These are phyloP conservation scores for Solanum tacnaense DNA, from an alignment of 257 asterid genomes.

Conservation along the genomic window DNA sequence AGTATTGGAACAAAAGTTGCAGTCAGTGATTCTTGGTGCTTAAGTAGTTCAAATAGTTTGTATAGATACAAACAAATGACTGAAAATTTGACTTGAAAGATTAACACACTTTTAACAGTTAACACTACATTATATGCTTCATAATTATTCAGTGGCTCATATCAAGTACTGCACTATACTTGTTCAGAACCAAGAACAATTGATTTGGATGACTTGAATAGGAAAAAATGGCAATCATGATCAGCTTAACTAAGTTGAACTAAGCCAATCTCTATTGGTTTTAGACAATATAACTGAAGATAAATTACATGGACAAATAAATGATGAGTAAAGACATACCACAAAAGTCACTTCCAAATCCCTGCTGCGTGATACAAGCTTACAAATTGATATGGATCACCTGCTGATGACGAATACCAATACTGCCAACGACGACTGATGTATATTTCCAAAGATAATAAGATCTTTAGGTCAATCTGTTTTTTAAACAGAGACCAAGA, in stretches of 20 bases:
- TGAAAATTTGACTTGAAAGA: background rate
- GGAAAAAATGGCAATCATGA: background rate
- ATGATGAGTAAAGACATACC: constrained; percentile 15
- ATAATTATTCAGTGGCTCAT: background rate
- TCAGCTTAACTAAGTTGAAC: background rate
- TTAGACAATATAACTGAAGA: background rate
- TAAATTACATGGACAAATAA: background rate
- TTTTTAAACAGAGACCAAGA: constrained; percentile 11
- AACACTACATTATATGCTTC: background rate
- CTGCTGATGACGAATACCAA: background rate
- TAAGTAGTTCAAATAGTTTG: background rate
- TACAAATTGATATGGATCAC: background rate
- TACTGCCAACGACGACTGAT: background rate
- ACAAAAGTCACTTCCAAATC: constrained; percentile 1
- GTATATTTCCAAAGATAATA: background rate
- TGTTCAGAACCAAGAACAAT: background rate
- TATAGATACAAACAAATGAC: background rate
- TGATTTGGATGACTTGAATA: background rate
- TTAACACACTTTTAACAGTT: background rate
- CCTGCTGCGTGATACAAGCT: background rate
- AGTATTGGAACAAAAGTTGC: background rate
- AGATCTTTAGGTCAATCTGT: constrained; percentile 4
- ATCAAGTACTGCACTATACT: background rate
- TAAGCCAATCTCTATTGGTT: background rate
- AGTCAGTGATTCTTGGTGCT: background rate